Base-by-base conservation (phyloP, 2,329 filamentous ascomycete genomes). In the Beauveria rudraprayagi region DNA sequence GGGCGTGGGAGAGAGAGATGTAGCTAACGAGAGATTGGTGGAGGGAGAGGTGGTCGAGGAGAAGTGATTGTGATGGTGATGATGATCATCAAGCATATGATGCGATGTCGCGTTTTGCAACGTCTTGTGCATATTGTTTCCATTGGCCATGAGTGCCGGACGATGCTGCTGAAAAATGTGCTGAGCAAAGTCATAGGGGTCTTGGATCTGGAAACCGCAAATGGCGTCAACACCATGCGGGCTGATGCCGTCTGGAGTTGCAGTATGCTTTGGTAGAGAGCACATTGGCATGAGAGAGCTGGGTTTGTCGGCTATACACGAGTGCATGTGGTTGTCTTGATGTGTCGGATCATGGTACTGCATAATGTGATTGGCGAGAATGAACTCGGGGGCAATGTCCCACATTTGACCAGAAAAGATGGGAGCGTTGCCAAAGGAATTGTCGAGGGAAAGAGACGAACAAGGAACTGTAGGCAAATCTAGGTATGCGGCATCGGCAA, bases 111-210 rank as follows among this genome's bases (percentile, higher is more conserved):
- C 50, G 28, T 51, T 54, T 47, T 53, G 57, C 10, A 54, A 22
- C 50, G 57, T 60, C 11, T 58, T 40, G 7, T 50, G 63, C 8
- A 60, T 30, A 7, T 63, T 60, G 19, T 55, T 62, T 44, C 50
- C 51, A 26, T 63, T 63, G 26, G 67, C 63, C 47, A 65, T 54
- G 55, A 65, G 50, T 11, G 64, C 59, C 30, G 63, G 55, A 34
- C 62, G 63, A 55, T 72, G 70, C 47, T 70, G 66, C 47, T 69
- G 63, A 19, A 71, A 66, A n/a, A 71, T 66, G 52, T 72, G 70
- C 37, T 68, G 64, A 9, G 69, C 67, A 63, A 69, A 71, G 44
- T 65, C 64, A 28, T 64, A 64, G 9, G 68, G 63, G 26, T 69
- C 66, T 16, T 71, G 66, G 28, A 70, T 64, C 22, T 66, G 64